phyloP scores from a whole-genome alignment of 305 asterid genomes.

The Fraxinus albicans region DNA sequence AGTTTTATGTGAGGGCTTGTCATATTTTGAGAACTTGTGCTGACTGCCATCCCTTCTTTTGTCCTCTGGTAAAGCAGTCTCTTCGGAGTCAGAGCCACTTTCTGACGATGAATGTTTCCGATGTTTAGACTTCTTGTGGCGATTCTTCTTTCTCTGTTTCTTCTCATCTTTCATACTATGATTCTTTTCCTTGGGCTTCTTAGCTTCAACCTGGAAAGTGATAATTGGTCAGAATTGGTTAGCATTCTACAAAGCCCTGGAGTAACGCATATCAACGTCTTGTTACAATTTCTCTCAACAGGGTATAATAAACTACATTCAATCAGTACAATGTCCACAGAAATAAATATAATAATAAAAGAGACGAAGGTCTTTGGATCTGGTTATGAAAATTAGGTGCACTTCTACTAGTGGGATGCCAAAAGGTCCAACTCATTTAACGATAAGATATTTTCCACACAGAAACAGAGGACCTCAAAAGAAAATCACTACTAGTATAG shows the following conservation, averaged over 20 bases:
- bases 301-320: not conserved
- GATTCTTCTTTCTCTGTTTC: conserved; percentile 48
- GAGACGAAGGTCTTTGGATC: not conserved
- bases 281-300: not conserved
- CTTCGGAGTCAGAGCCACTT: conserved; percentile 44
- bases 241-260: not conserved
- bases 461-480: not conserved
- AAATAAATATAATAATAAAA: not conserved
- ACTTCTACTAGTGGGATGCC: not conserved
- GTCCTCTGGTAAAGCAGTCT: conserved; percentile 25
- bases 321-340: not conserved
- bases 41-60: conserved; percentile 32
- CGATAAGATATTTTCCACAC: not conserved
- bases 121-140: conserved; percentile 43
- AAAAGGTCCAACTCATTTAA: not conserved
- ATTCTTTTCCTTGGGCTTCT: conserved; percentile 45
- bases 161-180: conserved; percentile 30
- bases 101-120: conserved; percentile 46
- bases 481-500: not conserved
- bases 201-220: conserved; percentile 56
- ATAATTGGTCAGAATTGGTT: conserved; percentile 19
- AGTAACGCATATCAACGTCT: not conserved
- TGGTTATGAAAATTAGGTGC: not conserved
- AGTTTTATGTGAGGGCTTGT: conserved; percentile 24
- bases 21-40: conserved; percentile 33